Evolutionary conservation across 257 asterid genomes (phyloP), one percentile per base, ranked within the genome.

Genomic region (Paulownia fortunei): DNA sequence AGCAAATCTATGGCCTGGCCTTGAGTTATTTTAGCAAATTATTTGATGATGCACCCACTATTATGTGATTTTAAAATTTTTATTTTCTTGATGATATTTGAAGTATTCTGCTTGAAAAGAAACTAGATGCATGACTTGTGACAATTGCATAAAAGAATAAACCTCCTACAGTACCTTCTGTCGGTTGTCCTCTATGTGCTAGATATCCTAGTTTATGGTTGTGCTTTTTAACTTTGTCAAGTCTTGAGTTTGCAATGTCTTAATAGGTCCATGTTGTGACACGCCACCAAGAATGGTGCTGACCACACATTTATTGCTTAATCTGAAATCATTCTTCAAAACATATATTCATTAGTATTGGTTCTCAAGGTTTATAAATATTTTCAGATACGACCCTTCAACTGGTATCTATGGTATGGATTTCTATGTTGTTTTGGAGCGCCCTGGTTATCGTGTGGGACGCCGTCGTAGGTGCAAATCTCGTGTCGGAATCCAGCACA

Each of bases 401-500:
- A 87, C 91, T 0, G 91, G 91, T 69, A 87, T 87, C 70, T 87
- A 87, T 39, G 91, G 91, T 42, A 87, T 87, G 91, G 91, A 85
- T 71, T 85, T 87, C 83, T 84, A 51, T 19, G 83, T 84, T 0
- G 85, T 83, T 19, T 73, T 83, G 70, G 87, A 83, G 78, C 84
- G 87, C 8, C 87, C 87, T 0, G 87, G 87, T 13, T 84, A 84
- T 34, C 87, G 87, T 37, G 87, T 84, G 69, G 87, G 87, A 11
- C 85, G 87, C 4, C 85, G 87, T 15, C 85, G 87, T 26, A 74
- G 87, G 76, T 84, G 87, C 85, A 84, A 84, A 76, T 32, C 87
- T 34, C 85, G 87, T 55, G 87, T 84, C 44, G 87, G 87, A 21
- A 77, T 84, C 70, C 87, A 84, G 79, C 87, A 84, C 79, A 46